Evolutionary conservation across 73 alveolate genomes (phyloP).

Genomic region (Breviolum minutum): DNA sequence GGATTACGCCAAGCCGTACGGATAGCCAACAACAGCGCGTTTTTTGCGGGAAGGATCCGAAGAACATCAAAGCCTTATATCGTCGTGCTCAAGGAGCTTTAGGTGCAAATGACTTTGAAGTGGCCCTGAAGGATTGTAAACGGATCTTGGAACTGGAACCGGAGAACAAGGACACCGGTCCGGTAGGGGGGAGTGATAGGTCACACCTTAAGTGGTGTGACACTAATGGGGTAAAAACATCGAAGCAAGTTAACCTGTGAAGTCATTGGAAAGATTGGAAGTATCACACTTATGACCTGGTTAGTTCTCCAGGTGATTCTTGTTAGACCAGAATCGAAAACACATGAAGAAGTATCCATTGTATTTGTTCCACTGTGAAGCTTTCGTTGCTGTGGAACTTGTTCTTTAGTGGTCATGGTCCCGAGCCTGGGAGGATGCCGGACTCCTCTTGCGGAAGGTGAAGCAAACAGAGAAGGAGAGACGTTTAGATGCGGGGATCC

Average conservation of each 20-base stretch:
- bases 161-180: slow-evolving; percentile 30
- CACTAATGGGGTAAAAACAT: not conserved
- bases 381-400: no score
- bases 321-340: no score
- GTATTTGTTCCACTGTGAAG: not conserved
- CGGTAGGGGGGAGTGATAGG: not conserved
- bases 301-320: not conserved
- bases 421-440: slow-evolving; percentile 17
- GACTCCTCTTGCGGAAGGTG: slow-evolving; percentile 75
- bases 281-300: not conserved
- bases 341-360: no score
- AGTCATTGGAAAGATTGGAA: not conserved
- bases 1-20: no score
- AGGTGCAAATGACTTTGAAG: slow-evolving; percentile 78
- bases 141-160: slow-evolving; percentile 83
- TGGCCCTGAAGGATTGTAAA: slow-evolving; percentile 64
- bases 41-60: slow-evolving; percentile 47
- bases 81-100: slow-evolving; percentile 61
- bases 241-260: not conserved
- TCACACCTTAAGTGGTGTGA: not conserved
- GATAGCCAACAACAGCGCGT: no score
- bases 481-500: not conserved
- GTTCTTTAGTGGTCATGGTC: no score
- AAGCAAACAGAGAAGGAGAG: slow-evolving; percentile 71
- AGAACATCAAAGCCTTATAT: slow-evolving; percentile 76